Evolutionary conservation across 768 basidiomycete species (phyloP).

Genomic region (Suillus spraguei): DNA sequence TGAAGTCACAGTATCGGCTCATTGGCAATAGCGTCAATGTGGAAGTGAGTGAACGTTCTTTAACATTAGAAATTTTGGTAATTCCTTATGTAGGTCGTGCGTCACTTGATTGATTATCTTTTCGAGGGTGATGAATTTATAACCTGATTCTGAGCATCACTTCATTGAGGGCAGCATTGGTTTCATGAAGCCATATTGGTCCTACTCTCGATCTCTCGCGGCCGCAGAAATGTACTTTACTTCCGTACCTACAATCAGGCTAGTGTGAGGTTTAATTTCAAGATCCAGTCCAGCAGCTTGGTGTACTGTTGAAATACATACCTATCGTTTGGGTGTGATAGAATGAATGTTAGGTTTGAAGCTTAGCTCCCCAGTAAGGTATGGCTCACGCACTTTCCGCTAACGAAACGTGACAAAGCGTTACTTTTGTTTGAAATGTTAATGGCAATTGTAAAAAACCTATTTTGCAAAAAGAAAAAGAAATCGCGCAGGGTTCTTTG

Average conservation of each 20-base stretch:
- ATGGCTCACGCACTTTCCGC: no score
- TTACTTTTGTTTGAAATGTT: no score
- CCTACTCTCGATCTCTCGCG: neutral
- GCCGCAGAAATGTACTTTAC: neutral
- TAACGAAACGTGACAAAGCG: no score
- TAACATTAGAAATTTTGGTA: neutral
- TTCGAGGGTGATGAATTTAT: conserved; percentile 34
- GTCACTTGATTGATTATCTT: conserved; percentile 60
- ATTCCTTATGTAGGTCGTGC: conserved; percentile 40
- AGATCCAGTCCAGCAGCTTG: neutral
- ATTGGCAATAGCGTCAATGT: conserved; percentile 88
- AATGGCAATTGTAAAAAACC: no score
- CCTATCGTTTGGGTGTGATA: no score
- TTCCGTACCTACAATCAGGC: neutral
- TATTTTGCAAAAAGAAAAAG: no score
- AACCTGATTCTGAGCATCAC: neutral
- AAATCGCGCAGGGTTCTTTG: no score
- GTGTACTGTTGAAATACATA: neutral
- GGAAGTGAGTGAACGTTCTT: conserved; percentile 40
- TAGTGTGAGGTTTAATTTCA: neutral
- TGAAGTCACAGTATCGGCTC: conserved; percentile 71
- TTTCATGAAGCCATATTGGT: neutral
- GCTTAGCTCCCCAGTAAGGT: no score
- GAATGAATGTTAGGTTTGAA: no score
- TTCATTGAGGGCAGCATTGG: neutral